Evolutionary conservation across 1,284 basidiomycete species (phyloP).

Genomic region (Afroboletus lepidellus): DNA sequence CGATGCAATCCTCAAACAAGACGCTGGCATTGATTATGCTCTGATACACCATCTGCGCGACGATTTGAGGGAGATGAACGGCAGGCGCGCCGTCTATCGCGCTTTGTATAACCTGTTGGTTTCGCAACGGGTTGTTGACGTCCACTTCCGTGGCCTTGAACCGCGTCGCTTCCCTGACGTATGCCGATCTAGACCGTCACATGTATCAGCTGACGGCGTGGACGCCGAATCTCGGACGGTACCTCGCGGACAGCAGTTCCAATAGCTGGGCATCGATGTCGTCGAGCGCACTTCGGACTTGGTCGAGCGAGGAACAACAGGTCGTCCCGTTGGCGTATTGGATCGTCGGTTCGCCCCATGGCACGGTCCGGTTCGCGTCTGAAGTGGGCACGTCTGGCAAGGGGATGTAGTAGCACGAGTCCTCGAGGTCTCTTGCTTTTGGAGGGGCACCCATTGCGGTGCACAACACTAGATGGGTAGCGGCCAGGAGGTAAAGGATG

Average conservation of each 20-base stretch:
- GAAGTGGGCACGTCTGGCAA: slow-evolving; percentile 16
- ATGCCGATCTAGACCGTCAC: slow-evolving; percentile 12
- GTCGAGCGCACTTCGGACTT: slow-evolving; percentile 16
- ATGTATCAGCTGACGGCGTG: not conserved
- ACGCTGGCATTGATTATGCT: slow-evolving; percentile 19
- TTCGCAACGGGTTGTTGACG: slow-evolving; percentile 13
- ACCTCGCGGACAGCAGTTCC: slow-evolving; percentile 20
- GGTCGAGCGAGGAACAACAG: slow-evolving; percentile 22
- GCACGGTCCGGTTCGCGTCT: slow-evolving; percentile 15
- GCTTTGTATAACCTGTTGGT: slow-evolving; percentile 18
- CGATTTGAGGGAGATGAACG: slow-evolving; percentile 21
- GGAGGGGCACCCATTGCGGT: not conserved
- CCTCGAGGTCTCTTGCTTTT: not conserved
- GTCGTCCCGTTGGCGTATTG: slow-evolving; percentile 21
- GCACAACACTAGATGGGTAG: not conserved
- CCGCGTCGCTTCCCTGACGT: slow-evolving; percentile 25
- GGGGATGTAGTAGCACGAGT: slow-evolving; percentile 18
- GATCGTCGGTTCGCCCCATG: slow-evolving; percentile 24
- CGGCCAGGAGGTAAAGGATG: not conserved
- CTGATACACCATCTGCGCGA: slow-evolving; percentile 20
- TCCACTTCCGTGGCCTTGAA: slow-evolving; percentile 18
- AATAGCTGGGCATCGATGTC: slow-evolving; percentile 18
- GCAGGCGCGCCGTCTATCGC: slow-evolving; percentile 20
- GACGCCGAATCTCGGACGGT: not conserved
- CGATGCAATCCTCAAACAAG: slow-evolving; percentile 22